Base-by-base conservation (phyloP, 2,329 filamentous ascomycete genomes). In the Emmonsiellopsis sp. region DNA sequence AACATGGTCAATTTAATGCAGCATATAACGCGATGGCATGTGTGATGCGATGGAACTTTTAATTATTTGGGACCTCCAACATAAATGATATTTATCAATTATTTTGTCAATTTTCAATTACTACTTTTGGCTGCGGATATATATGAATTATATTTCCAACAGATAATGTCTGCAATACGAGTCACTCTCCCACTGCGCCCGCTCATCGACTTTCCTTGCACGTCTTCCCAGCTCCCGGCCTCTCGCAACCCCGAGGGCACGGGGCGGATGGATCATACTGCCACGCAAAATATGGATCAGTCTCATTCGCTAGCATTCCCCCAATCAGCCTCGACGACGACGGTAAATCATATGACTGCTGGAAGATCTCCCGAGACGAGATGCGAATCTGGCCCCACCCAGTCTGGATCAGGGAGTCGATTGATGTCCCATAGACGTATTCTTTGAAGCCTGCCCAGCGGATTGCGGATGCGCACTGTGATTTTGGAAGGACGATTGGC, bases 381-480 rank as follows among this genome's bases (percentile, higher is more conserved):
- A 82, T 69, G 5, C 68, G 65, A 43, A 81, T 79, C 65, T 80
- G 76, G 5, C 63, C 62, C 78, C 79, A 82, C 5, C 78, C 78
- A 38, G 70, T 63, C 37, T 69, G 64, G 10, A 76, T 64, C 34
- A 81, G 66, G 5, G 64, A 69, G 26, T 73, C 67, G 55, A 79
- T 77, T 30, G 69, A 74, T 1, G 77, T 80, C 5, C 77, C 78
- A 59, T 76, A 81, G 7, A 82, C 70, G 60, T 78, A 79, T 64
- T 81, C 79, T 38, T 67, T 70, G 66, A 82, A 80, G 0, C 77
- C 77, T 0, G 78, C 70, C 76, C 77, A 81, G 1, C 77, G 73
- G 56, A 81, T 79, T 0, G 78, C 79, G 6, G 76, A 73, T 1
- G 79, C 77, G 58, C 79, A 82, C 75, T 65, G 42, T 46, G n/a